Percentiles rank a stretch among this genome's conserved stretches.
Conservation (phyloP, 176 grass and related monocot species). For the Saccharum officinarum region DNA sequence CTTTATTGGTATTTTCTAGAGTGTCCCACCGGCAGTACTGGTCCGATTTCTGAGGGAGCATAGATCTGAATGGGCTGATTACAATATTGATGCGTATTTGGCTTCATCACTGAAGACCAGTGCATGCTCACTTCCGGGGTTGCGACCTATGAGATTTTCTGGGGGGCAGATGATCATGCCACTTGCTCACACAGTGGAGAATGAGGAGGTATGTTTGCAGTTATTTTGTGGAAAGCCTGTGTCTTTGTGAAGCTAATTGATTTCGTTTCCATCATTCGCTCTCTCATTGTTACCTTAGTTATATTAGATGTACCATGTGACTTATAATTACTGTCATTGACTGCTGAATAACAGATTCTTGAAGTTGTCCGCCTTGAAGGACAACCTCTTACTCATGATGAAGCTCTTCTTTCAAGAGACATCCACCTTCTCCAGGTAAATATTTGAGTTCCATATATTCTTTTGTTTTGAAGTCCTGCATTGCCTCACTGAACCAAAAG, state of each 20-base stretch:
- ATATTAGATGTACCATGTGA: not conserved
- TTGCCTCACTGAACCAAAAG: not conserved
- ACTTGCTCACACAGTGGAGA: constrained; percentile 91
- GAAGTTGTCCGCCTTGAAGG: constrained; percentile 89
- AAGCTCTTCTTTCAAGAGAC: constrained; percentile 68
- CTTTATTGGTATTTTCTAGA: constrained; percentile 55
- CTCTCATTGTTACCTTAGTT: not conserved
- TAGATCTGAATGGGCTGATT: constrained; percentile 98
- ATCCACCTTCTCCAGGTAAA: constrained; percentile 89
- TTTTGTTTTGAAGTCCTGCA: not conserved
- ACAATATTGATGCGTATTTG: constrained; percentile 87
- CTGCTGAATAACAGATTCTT: constrained; percentile 67
- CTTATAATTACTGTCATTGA: not conserved
- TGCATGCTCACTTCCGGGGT: constrained; percentile 57
- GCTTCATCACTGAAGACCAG: constrained; percentile 69
- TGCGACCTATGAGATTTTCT: constrained; percentile 75
- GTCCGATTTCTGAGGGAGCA: constrained; percentile 95
- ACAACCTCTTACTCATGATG: constrained; percentile 75
- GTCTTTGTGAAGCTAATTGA: not conserved
- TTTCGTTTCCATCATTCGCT: not conserved
- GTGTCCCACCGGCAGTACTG: constrained; percentile 84
- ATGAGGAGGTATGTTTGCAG: constrained; percentile 74
- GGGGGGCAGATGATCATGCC: constrained; percentile 90
- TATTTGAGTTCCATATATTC: not conserved
- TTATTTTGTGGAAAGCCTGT: not conserved